Base-by-base conservation (phyloP, 1,284 basidiomycete species). In the Cystobasidium sp. region DNA sequence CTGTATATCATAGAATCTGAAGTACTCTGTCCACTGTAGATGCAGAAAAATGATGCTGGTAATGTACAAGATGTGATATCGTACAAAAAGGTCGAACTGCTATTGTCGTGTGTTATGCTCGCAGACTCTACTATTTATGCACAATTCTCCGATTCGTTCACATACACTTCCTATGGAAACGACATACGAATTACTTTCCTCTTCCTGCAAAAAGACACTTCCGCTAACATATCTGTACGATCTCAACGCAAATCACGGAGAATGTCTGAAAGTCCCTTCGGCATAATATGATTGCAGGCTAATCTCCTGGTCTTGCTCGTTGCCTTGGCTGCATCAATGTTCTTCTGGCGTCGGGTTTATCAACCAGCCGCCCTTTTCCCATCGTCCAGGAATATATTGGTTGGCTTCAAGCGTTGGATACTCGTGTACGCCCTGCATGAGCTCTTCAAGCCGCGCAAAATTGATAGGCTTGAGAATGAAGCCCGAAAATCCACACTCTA, bases 351-450 rank as follows among this genome's bases (percentile, higher is more conserved):
- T 46, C n/a, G 47, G 64, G 22, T 46, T 59, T 43, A 56, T 39
- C n/a, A 74, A 64, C 72, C 72, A 74, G 18, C 72, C 72, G 14
- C 72, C 72, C 31, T 59, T 64, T 61, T 74, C 72, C 72, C 72
- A 74, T 20, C 72, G 64, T n/a, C 72, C 72, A 16, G 72, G 64
- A 4, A 51, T 20, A 80, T 92, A 92, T 0, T 88, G 82, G 78
- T 91, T 88, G 16, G 80, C 82, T 41, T 83, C 79, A 24, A 90
- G 85, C 79, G 88, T 86, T 0, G 77, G 78, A 0, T 82, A 79
- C 77, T 91, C 88, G 12, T 84, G 84, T 20, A 91, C 85, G 0
- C 89, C 90, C 12, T 83, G 82, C 44, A 93, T 81, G 37, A 93
- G 85, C 1, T 82, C 79, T n/a, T 85, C 82, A 5, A 93, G 84